A percentile compares a stretch with the other conserved stretches of the same genome.
Evolutionary conservation across 306 rosid genomes (phyloP).

Genomic region (Quercus alba): DNA sequence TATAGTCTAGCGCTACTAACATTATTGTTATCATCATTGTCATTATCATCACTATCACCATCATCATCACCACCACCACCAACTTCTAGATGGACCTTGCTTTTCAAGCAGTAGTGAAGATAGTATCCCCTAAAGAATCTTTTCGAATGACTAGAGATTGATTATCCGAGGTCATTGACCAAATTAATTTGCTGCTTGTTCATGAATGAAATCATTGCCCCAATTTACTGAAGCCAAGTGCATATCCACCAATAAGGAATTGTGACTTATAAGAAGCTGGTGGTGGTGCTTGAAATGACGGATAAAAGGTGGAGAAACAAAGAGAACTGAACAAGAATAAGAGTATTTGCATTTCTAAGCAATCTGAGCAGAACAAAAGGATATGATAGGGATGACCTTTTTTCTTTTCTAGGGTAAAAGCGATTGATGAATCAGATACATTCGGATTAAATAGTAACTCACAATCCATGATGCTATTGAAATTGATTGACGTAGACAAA

Average conservation of each 20-base stretch:
- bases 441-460: background rate
- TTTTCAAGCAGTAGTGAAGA: slow-evolving; percentile 13
- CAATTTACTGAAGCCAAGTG: slow-evolving; percentile 11
- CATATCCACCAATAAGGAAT: slow-evolving; percentile 18
- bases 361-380: background rate
- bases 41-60: background rate
- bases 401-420: background rate
- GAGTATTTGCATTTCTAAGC: background rate
- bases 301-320: background rate
- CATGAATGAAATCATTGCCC: slow-evolving; percentile 20
- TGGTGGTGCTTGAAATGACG: slow-evolving; percentile 2
- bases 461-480: background rate
- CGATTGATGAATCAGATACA: background rate
- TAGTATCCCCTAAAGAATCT: slow-evolving; percentile 34
- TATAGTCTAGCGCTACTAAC: too few relatives aligned
- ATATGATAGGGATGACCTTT: background rate
- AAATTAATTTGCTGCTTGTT: background rate
- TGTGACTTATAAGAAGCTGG: background rate
- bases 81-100: slow-evolving; percentile 10
- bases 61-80: background rate
- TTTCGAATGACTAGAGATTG: slow-evolving; percentile 24
- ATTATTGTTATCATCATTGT: too few relatives aligned
- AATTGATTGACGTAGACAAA: background rate
- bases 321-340: background rate
- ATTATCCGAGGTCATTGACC: too few relatives aligned